Base-by-base conservation (phyloP, 192 early-diverging fungal species). In the Helicostylum pulchrum region DNA sequence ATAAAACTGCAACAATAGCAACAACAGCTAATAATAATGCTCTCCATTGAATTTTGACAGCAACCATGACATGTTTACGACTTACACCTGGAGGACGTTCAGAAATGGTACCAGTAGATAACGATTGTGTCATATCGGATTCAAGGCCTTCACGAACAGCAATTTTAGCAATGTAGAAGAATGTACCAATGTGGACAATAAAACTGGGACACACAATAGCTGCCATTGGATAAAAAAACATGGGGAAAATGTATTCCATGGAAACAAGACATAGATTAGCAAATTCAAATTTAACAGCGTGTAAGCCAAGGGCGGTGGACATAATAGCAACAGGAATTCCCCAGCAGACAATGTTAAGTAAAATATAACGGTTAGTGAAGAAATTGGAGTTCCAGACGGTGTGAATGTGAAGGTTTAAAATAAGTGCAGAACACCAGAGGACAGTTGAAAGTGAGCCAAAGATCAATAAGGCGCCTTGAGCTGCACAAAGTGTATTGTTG, bases 301-400 rank as follows among this genome's bases (percentile, higher is more conserved):
- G 59, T 21, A 75, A 62, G 5, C 53, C 74, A 2, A 84, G 15
- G 0, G 80, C 74, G 2, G 67, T 65, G 30, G 55, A 68, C 3
- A 77, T 77, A 26, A 81, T 60, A n/a, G 68, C 44, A 6, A 48
- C n/a, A 17, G 80, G 69, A n/a, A 68, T 71, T 20, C 80, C 82
- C 82, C 82, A 84, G 51, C 82, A 79, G 21, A 82, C 23, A 19
- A 75, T 9, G 46, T 84, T 61, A 2, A 81, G 46, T 8, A 67
- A 56, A n/a, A 66, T 44, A 53, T 81, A 80, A 49, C 72, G 75
- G 17, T 71, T 74, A 10, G 69, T 45, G n/a, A 82, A 71, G 64
- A 77, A 77, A 21, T 73, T 76, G 1, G 74, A 77, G 51, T 81
- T 82, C 82, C 82, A 84, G n/a, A 84, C 82, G 4, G 80, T 81